Evolutionary conservation across 192 early-diverging fungal genomes (phyloP), one percentile per base, ranked within the genome.

Genomic region (Geranomyces variabilis): DNA sequence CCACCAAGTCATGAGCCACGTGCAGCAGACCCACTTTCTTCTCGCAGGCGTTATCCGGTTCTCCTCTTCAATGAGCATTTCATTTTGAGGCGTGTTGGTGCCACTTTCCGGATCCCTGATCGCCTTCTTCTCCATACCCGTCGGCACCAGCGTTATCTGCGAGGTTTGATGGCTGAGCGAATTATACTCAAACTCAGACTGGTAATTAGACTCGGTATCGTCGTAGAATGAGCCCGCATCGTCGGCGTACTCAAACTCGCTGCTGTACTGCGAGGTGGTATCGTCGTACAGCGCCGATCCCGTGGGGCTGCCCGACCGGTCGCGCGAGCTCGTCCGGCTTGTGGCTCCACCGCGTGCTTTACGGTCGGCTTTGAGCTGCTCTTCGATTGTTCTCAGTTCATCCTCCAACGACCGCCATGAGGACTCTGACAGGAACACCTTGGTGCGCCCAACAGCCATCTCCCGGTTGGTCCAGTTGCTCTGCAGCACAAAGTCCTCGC

Each of bases 1-100:
- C 88, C 91, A 93, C 89, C 91, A 95, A 1, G 94, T 95, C 68
- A 92, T 78, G 29, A 84, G 81, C 89, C 93, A 93, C n/a, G 90
- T 91, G 59, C 86, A 87, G 43, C 76, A 81, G 15, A 92, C 88
- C 93, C 91, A 93, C 47, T 78, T 60, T 45, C 73, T 71, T 6
- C 83, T 68, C 22, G 81, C 79, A 60, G 91, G 84, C 47, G 85
- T 90, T 63, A 77, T 74, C 46, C 77, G 66, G 48, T 79, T 56
- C 60, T 73, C 67, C 46, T 55, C 57, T 43, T 80, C 71, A 7
- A 66, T 56, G 9, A 73, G 47, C n/a, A 63, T 56, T 29, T 79
- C 73, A 14, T 63, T 66, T 15, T 30, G 33, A 17, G 1, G 13
- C 28, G 68, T 57, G 17, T 51, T 33, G 3, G n/a, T 14, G 46